A percentile compares a stretch with the other conserved stretches of the same genome.
Conservation (phyloP, 169 alveolate species). For the Plasmodium billcollinsi region DNA sequence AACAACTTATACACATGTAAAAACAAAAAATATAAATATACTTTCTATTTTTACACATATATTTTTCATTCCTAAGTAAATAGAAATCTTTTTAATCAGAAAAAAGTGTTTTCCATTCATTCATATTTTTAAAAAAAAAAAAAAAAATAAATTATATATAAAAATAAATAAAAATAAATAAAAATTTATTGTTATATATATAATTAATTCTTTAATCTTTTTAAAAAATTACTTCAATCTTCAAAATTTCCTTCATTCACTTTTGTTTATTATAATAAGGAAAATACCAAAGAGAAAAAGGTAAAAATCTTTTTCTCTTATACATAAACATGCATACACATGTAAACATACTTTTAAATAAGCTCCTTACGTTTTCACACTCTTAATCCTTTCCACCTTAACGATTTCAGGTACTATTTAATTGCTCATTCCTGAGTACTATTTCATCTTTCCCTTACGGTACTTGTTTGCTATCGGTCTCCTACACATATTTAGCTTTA, state of each 20-base stretch:
- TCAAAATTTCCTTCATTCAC: constrained; percentile 16
- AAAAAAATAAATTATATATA: no score
- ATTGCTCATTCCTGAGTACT: constrained; percentile 93
- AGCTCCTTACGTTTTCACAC: constrained; percentile 73
- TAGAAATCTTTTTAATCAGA: neutral
- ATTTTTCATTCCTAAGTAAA: constrained; percentile 30
- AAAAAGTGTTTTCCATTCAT: neutral
- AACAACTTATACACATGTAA: constrained; percentile 12
- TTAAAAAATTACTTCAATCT: neutral
- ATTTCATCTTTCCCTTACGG: constrained; percentile 95
- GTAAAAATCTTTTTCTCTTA: no score
- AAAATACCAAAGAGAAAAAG: neutral
- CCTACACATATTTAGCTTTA: constrained; percentile 92
- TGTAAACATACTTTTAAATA: no score
- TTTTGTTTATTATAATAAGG: constrained; percentile 54
- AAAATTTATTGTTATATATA: neutral
- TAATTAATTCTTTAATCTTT: neutral
- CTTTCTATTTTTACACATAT: neutral
- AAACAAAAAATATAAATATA: neutral
- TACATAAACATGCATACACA: no score
- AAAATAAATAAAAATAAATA: neutral
- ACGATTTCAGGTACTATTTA: constrained; percentile 91
- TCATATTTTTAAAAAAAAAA: neutral
- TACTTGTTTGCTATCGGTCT: constrained; percentile 95
- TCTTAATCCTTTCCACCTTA: constrained; percentile 81